phyloP scores from a whole-genome alignment of 2,329 filamentous ascomycete genomes.

The Scleromitrula shiraiana region DNA sequence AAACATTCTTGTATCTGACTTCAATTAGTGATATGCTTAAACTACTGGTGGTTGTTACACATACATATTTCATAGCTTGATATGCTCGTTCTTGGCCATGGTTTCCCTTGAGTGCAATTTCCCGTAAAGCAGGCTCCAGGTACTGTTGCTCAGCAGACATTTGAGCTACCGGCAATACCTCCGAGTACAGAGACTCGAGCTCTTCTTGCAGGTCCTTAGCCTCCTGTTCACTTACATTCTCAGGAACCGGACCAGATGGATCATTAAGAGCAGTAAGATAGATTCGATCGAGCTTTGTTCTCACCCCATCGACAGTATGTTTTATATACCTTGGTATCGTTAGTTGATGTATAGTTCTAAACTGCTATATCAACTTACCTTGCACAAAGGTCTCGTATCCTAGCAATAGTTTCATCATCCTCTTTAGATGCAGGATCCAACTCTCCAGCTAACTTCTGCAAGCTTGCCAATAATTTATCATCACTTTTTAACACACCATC shows the following conservation, averaged over 20 bases:
- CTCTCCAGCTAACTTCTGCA: slow-evolving; percentile 59
- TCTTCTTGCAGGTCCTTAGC: slow-evolving; percentile 51
- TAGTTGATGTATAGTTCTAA: slow-evolving; percentile 1
- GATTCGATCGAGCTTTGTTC: slow-evolving; percentile 46
- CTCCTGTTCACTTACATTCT: slow-evolving; percentile 29
- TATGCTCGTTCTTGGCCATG: slow-evolving; percentile 38
- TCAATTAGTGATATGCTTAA: background rate
- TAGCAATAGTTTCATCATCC: slow-evolving; percentile 44
- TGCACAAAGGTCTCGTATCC: slow-evolving; percentile 51
- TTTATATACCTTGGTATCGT: slow-evolving; percentile 42
- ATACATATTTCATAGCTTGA: slow-evolving; percentile 44
- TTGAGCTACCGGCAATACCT: slow-evolving; percentile 60
- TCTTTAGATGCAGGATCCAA: slow-evolving; percentile 45
- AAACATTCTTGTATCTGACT: slow-evolving; percentile 44
- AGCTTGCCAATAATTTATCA: slow-evolving; percentile 54
- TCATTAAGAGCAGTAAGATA: slow-evolving; percentile 42
- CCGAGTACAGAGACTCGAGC: slow-evolving; percentile 60
- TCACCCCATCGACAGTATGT: slow-evolving; percentile 45
- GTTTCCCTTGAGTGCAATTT: slow-evolving; percentile 37
- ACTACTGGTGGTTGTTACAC: slow-evolving; percentile 17
- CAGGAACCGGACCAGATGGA: slow-evolving; percentile 6
- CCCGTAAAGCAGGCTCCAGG: slow-evolving; percentile 49
- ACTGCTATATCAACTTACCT: slow-evolving; percentile 30
- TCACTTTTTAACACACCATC: slow-evolving; percentile 49
- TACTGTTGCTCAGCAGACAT: slow-evolving; percentile 65